Conservation (phyloP, 306 rosid species). For the Prunus mongolica region DNA sequence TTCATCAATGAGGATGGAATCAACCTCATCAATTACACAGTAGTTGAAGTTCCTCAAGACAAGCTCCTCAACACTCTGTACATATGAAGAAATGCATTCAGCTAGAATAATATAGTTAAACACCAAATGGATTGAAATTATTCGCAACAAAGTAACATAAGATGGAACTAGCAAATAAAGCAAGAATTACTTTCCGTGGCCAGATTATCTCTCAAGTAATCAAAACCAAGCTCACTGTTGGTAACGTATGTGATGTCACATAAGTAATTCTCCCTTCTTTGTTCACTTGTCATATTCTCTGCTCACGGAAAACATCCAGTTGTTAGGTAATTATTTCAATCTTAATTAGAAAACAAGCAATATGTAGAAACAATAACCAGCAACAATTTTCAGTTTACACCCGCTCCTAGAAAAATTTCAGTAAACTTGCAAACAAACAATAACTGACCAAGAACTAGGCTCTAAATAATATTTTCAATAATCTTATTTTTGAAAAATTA, state of each 20-base stretch:
- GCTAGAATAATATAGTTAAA: constrained; percentile 2
- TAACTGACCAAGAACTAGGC: background rate
- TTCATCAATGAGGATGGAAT: constrained; percentile 96
- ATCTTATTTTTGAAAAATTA: background rate
- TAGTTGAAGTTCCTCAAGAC: constrained; percentile 83
- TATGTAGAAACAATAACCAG: constrained; percentile 10
- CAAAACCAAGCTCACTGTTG: constrained; percentile 97
- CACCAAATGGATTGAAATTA: constrained; percentile 5
- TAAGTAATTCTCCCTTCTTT: constrained; percentile 82
- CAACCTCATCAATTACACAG: constrained; percentile 96
- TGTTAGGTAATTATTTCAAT: constrained; percentile 20
- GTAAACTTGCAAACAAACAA: background rate
- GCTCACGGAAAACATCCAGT: constrained; percentile 38
- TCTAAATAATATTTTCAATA: background rate
- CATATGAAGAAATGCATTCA: constrained; percentile 32
- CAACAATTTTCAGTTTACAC: background rate
- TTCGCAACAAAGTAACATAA: constrained; percentile 15
- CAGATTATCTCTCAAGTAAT: constrained; percentile 95
- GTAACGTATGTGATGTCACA: constrained; percentile 96
- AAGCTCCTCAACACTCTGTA: constrained; percentile 95
- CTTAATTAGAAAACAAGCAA: background rate
- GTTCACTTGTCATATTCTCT: constrained; percentile 98
- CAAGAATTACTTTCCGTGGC: constrained; percentile 99
- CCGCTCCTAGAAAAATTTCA: background rate
- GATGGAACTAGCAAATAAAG: constrained; percentile 33